Base-by-base conservation (phyloP, 208 protist genomes). In the Trypanosoma platydactyli region DNA sequence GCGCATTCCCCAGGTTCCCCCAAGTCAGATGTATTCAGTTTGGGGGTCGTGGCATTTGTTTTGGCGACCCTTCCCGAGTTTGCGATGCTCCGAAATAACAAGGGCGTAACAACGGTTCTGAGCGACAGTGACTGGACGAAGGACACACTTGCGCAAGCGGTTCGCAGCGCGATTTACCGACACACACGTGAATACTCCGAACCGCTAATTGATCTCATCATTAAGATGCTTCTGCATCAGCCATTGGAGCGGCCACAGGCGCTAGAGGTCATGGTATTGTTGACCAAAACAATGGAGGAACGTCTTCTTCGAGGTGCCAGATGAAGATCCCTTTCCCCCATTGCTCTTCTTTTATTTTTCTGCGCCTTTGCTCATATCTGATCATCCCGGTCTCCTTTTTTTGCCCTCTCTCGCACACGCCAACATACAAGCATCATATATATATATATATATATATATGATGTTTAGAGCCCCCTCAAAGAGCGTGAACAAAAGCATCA, bases 1-100 rank as follows among this genome's bases (percentile, higher is more conserved):
- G 68, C 48, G 33, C 58, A 61, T 46, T 77, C 57, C 45, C 46
- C 61, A 30, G 88, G 78, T 29, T 81, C 84, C 7, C 66, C 84
- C 30, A 92, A 93, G 71, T 79, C 81, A n/a, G 89, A 95, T 73
- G 76, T 95, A 16, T 95, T 91, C 63, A 91, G 83, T 65, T 79
- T 95, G 29, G 89, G 89, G 53, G 84, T 93, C 22, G 84, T 95
- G 5, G 76, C 80, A 52, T 93, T 83, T 62, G 83, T 89, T 9
- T 76, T 94, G n/a, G 78, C 86, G 12, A 81, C 81, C 15, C 73
- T 94, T 35, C 88, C 88, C 1, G 84, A 94, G 45, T 90, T 83
- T 64, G 73, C 76, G 16, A 81, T 79, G 58, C 58, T 87, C 49
- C 56, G 54, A 12, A 86, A 86, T 15, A 70, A 73, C 52, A 84